These are phyloP conservation scores for Phytophthora capsici DNA, from an alignment of 352 stramenopile genomes.

Conservation along the genomic window DNA sequence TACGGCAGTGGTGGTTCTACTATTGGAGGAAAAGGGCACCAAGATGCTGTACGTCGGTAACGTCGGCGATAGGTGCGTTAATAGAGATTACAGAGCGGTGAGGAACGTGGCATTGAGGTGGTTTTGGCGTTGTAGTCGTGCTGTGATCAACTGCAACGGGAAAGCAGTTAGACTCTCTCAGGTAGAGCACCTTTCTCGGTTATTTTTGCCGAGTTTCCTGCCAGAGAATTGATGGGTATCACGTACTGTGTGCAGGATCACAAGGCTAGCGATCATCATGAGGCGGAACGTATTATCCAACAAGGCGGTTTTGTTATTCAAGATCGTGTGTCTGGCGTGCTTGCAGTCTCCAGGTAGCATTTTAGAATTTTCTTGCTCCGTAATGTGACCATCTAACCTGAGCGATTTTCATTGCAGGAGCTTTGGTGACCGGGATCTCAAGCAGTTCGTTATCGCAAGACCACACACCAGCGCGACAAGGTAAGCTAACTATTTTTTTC, in stretches of 20 bases:
- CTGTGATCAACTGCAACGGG: conserved; percentile 65
- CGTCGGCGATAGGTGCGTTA: conserved; percentile 73
- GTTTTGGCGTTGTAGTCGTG: conserved; percentile 49
- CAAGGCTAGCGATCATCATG: conserved; percentile 65
- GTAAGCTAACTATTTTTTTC: conserved; percentile 26
- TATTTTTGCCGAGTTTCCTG: too few species aligned
- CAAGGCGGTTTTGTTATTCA: conserved; percentile 77
- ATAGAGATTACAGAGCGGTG: neutral
- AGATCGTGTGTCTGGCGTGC: conserved; percentile 68
- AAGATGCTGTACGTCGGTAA: conserved; percentile 69
- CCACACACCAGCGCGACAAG: conserved; percentile 52
- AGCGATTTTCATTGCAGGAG: conserved; percentile 49
- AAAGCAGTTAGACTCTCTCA: conserved; percentile 63
- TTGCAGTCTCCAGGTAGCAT: conserved; percentile 73
- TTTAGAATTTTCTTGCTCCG: neutral
- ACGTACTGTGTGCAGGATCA: conserved; percentile 57
- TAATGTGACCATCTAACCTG: too few species aligned
- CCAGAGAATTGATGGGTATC: too few species aligned
- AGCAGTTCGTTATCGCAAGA: conserved; percentile 68
- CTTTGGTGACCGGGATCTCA: conserved; percentile 80
- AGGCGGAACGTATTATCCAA: conserved; percentile 63
- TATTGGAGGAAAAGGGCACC: conserved; percentile 49
- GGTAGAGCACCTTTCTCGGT: too few species aligned
- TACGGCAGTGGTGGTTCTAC: conserved; percentile 62
- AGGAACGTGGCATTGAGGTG: neutral